Conservation (phyloP, 2,329 filamentous ascomycete genomes). For the Ceratocystis diversiconidia region DNA sequence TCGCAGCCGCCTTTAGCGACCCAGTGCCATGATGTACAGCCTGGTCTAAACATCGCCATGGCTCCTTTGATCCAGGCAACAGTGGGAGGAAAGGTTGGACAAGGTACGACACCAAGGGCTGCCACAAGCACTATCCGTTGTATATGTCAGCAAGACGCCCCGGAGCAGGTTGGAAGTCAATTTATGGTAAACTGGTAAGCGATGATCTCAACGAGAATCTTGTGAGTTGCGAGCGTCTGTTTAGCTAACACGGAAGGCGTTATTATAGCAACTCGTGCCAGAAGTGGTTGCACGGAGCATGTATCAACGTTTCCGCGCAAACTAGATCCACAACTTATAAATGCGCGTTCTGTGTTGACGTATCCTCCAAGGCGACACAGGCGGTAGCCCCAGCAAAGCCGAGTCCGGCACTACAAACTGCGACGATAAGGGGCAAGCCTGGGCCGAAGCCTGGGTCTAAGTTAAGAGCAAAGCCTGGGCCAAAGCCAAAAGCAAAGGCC, state of each 20-base stretch:
- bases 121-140: slow-evolving; percentile 33
- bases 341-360: slow-evolving; percentile 48
- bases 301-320: slow-evolving; percentile 43
- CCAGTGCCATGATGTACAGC: slow-evolving; percentile 3
- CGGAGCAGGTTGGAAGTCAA: slow-evolving; percentile 29
- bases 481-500: not conserved
- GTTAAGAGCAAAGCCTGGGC: not conserved
- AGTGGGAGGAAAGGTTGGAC: slow-evolving; percentile 18
- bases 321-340: slow-evolving; percentile 48
- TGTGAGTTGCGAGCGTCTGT: too few species aligned
- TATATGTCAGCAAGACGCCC: slow-evolving; percentile 36
- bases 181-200: slow-evolving; percentile 52
- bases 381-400: slow-evolving; percentile 26
- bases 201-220: not conserved
- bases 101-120: too few species aligned
- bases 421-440: not conserved
- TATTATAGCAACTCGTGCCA: slow-evolving; percentile 45
- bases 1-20: not conserved
- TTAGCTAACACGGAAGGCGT: slow-evolving; percentile 6
- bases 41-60: not conserved
- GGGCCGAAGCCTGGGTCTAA: not conserved
- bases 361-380: slow-evolving; percentile 35
- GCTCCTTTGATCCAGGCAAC: not conserved
- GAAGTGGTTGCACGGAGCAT: slow-evolving; percentile 50
- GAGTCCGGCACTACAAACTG: slow-evolving; percentile 22